These are phyloP conservation scores for Rostrohypoxylon terebratum DNA, from an alignment of 495 filamentous ascomycete species.

Conservation along the genomic window DNA sequence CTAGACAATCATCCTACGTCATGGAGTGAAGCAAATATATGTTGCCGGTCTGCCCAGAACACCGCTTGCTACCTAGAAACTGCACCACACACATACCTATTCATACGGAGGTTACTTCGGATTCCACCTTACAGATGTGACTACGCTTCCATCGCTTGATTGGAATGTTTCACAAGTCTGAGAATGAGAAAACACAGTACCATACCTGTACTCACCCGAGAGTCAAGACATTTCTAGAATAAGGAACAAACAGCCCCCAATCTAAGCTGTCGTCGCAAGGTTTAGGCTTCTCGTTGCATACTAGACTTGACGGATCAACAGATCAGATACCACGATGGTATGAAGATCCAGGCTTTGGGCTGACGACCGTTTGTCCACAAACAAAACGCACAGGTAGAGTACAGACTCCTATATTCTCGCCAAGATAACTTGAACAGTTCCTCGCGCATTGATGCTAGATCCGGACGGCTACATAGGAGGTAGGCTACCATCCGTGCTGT, in stretches of 20 bases:
- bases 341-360: too few relatives aligned
- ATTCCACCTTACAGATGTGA: slow-evolving; percentile 14
- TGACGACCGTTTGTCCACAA: not conserved
- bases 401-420: not conserved
- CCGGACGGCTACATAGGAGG: not conserved
- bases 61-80: not conserved
- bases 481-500: not conserved
- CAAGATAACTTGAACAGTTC: not conserved
- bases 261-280: too few relatives aligned
- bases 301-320: too few relatives aligned
- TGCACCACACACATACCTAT: not conserved
- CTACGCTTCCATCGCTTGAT: not conserved
- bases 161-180: slow-evolving; percentile 10
- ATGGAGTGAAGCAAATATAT: slow-evolving; percentile 1
- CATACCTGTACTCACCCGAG: too few relatives aligned
- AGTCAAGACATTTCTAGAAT: too few relatives aligned
- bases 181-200: not conserved
- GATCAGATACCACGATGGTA: too few relatives aligned
- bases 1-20: not conserved
- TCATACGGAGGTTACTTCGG: slow-evolving; percentile 8
- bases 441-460: slow-evolving; percentile 17
- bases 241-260: too few relatives aligned
- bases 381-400: too few relatives aligned
- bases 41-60: slow-evolving; percentile 16
- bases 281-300: too few relatives aligned